Conservation (phyloP, 768 basidiomycete genomes). For the Lactarius trivialis region DNA sequence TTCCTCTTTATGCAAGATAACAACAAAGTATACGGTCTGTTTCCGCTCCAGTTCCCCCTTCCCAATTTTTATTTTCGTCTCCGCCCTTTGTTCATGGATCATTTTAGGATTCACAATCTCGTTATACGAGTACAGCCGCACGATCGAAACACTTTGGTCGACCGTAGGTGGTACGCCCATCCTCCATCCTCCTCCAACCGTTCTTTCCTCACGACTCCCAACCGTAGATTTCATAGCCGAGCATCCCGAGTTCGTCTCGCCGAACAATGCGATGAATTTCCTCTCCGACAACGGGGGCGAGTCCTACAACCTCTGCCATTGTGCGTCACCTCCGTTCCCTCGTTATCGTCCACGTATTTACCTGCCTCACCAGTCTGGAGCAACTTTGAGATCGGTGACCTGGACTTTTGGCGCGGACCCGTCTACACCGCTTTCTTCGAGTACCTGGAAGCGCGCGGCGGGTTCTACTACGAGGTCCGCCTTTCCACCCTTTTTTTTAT, state of each 20-base stretch:
- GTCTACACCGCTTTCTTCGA: slow-evolving; percentile 82
- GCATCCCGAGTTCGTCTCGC: slow-evolving; percentile 54
- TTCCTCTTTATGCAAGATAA: slow-evolving; percentile 76
- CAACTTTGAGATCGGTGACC: slow-evolving; percentile 86
- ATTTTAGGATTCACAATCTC: slow-evolving; percentile 68
- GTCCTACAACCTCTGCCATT: slow-evolving; percentile 73
- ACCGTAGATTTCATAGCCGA: slow-evolving; percentile 58
- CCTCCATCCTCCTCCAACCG: neutral
- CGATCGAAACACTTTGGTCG: slow-evolving; percentile 77
- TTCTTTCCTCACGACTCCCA: neutral
- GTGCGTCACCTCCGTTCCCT: slow-evolving; percentile 32
- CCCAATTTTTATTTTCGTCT: neutral
- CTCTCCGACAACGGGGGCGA: slow-evolving; percentile 66
- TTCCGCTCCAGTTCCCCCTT: neutral
- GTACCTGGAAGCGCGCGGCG: slow-evolving; percentile 69
- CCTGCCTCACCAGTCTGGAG: slow-evolving; percentile 63
- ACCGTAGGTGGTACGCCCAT: slow-evolving; percentile 53
- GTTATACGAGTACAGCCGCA: slow-evolving; percentile 69
- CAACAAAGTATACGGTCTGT: slow-evolving; percentile 73
- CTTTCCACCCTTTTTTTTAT: neutral
- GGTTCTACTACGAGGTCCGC: slow-evolving; percentile 81
- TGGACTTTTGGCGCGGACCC: slow-evolving; percentile 80
- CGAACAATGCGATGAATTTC: slow-evolving; percentile 66
- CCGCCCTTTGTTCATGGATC: neutral
- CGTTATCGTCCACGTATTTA: neutral